A percentile compares a stretch with the other conserved stretches of the same genome.
phyloP scores from a whole-genome alignment of 495 filamentous ascomycete species.

The Extremus antarcticus region DNA sequence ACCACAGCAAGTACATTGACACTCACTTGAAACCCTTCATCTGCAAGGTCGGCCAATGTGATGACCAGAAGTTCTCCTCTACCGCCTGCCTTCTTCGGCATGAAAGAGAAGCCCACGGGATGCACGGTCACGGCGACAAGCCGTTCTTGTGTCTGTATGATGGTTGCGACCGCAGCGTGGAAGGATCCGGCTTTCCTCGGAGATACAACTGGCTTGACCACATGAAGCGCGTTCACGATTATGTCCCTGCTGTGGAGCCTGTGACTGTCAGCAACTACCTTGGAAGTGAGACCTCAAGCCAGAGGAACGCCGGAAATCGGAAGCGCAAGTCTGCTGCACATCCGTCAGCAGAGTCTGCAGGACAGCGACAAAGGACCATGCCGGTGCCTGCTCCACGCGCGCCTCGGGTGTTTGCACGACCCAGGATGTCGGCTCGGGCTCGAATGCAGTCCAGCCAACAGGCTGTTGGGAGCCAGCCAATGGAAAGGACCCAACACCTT shows the following conservation, averaged over 20 bases:
- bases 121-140: constrained; percentile 88
- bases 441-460: too few species aligned
- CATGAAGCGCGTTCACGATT: constrained; percentile 87
- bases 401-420: too few species aligned
- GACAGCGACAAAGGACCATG: constrained; percentile 4
- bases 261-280: constrained; percentile 2
- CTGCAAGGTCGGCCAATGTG: constrained; percentile 70
- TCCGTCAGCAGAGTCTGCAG: constrained; percentile 3
- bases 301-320: constrained; percentile 6
- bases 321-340: constrained; percentile 17
- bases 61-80: constrained; percentile 74
- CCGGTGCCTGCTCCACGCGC: too few species aligned
- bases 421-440: too few species aligned
- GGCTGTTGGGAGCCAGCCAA: neutral
- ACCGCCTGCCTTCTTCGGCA: constrained; percentile 92
- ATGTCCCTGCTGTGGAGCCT: constrained; percentile 31
- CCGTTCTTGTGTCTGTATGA: constrained; percentile 75
- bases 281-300: neutral
- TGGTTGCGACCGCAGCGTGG: constrained; percentile 68
- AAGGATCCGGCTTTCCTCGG: constrained; percentile 78
- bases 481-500: neutral
- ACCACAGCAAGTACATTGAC: constrained; percentile 77
- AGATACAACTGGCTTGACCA: constrained; percentile 92
- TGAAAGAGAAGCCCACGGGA: constrained; percentile 85
- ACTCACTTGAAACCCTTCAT: constrained; percentile 89